Conservation (phyloP, 169 alveolate species). For the Pseudocohnilembus persalinus region DNA sequence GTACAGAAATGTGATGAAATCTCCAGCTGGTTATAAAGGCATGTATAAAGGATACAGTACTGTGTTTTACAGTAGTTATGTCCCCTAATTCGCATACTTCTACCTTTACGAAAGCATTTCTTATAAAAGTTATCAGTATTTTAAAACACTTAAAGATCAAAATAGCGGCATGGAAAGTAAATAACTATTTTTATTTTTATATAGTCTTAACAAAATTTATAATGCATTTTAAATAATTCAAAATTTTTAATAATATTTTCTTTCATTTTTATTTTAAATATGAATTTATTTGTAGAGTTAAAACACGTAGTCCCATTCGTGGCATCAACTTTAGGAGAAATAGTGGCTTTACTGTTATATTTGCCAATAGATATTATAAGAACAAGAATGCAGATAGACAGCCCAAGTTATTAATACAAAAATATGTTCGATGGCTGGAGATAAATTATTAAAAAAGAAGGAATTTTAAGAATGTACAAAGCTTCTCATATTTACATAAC, state of each 20-base stretch:
- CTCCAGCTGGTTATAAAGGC: conserved; percentile 33
- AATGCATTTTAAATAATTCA: no score
- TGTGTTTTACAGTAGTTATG: conserved; percentile 22
- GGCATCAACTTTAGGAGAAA: conserved; percentile 35
- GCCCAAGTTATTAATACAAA: conserved; percentile 31
- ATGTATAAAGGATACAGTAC: conserved; percentile 37
- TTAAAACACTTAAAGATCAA: conserved; percentile 17
- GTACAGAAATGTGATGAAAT: conserved; percentile 29
- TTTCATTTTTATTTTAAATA: no score
- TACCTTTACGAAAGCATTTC: conserved; percentile 30
- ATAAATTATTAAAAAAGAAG: conserved; percentile 36
- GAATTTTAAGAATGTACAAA: conserved; percentile 34
- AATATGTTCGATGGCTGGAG: conserved; percentile 15
- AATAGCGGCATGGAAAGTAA: no score
- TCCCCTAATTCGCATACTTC: conserved; percentile 30
- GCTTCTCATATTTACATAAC: conserved; percentile 38
- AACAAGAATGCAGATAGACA: conserved; percentile 40
- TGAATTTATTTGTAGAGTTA: not conserved
- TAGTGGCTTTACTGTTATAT: conserved; percentile 15
- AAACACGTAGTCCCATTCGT: conserved; percentile 31
- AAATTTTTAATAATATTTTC: no score
- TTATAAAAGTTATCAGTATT: not conserved
- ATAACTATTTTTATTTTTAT: no score
- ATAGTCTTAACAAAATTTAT: no score
- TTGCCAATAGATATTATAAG: conserved; percentile 42